phyloP scores from a whole-genome alignment of 148 eudicot species.

The Pharnaceum exiguum region DNA sequence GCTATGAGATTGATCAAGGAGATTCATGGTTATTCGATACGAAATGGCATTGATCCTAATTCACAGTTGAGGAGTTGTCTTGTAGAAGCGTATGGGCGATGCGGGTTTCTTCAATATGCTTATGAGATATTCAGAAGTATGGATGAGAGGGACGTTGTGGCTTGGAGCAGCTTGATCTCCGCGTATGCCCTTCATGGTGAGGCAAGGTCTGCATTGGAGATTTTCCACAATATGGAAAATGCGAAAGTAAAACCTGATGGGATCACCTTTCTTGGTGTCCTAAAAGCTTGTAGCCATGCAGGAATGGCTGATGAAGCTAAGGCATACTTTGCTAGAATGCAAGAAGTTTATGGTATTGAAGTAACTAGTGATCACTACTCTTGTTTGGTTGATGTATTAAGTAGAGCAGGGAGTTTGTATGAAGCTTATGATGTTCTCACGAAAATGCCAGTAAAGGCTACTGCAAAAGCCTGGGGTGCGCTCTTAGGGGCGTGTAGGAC shows the following conservation, averaged over 20 bases:
- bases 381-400: slow-evolving; percentile 52
- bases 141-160: slow-evolving; percentile 45
- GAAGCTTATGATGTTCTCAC: slow-evolving; percentile 41
- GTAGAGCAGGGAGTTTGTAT: slow-evolving; percentile 46
- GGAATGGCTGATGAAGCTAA: slow-evolving; percentile 51
- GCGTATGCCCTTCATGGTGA: slow-evolving; percentile 58
- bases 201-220: slow-evolving; percentile 33
- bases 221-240: slow-evolving; percentile 39
- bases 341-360: slow-evolving; percentile 28
- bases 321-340: slow-evolving; percentile 34
- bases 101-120: slow-evolving; percentile 39
- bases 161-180: slow-evolving; percentile 60
- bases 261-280: slow-evolving; percentile 49
- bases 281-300: slow-evolving; percentile 56
- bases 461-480: slow-evolving; percentile 68
- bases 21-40: slow-evolving; percentile 34
- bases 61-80: slow-evolving; percentile 45
- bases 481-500: slow-evolving; percentile 57
- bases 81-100: slow-evolving; percentile 52
- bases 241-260: slow-evolving; percentile 41
- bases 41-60: slow-evolving; percentile 28
- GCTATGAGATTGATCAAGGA: slow-evolving; percentile 34
- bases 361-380: slow-evolving; percentile 53
- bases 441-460: slow-evolving; percentile 47
- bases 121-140: slow-evolving; percentile 29